phyloP scores from a whole-genome alignment of 306 rosid species.

The Prunus mume region DNA sequence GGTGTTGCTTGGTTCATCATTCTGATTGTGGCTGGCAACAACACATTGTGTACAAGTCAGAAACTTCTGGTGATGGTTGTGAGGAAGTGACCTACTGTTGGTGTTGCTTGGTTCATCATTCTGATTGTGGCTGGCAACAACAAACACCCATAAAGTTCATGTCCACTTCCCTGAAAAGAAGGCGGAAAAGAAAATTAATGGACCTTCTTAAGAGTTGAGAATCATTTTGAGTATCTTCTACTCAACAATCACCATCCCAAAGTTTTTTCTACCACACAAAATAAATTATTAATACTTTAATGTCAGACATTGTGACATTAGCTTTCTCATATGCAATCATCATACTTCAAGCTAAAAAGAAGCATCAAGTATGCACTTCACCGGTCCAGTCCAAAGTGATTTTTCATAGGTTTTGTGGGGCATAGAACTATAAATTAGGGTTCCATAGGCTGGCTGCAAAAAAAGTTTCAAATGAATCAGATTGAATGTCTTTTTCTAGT shows the following conservation, averaged over 20 bases:
- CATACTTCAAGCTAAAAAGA: slow-evolving; percentile 5
- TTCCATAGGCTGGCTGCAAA: not conserved
- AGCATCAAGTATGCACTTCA: slow-evolving; percentile 1
- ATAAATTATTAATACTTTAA: not conserved
- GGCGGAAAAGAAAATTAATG: not conserved
- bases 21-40: slow-evolving; percentile 3
- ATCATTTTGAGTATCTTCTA: slow-evolving; percentile 22
- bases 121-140: slow-evolving; percentile 3
- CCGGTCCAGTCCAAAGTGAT: slow-evolving; percentile 4
- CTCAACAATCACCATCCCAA: slow-evolving; percentile 26
- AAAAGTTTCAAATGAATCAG: not conserved
- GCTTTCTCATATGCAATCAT: slow-evolving; percentile 30
- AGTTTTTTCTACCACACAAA: slow-evolving; percentile 2
- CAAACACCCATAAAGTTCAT: not conserved
- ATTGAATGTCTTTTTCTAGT: not conserved
- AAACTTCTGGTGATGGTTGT: not conserved
- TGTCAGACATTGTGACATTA: not conserved
- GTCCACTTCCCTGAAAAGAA: not conserved
- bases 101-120: slow-evolving; percentile 14
- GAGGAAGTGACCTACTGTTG: slow-evolving; percentile 6
- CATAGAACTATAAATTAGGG: not conserved
- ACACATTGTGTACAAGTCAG: not conserved
- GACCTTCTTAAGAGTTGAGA: not conserved
- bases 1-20: slow-evolving; percentile 15
- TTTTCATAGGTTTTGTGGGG: not conserved